These are phyloP conservation scores for Pythium plurisporium DNA, from an alignment of 352 stramenopile species.

Conservation along the genomic window DNA sequence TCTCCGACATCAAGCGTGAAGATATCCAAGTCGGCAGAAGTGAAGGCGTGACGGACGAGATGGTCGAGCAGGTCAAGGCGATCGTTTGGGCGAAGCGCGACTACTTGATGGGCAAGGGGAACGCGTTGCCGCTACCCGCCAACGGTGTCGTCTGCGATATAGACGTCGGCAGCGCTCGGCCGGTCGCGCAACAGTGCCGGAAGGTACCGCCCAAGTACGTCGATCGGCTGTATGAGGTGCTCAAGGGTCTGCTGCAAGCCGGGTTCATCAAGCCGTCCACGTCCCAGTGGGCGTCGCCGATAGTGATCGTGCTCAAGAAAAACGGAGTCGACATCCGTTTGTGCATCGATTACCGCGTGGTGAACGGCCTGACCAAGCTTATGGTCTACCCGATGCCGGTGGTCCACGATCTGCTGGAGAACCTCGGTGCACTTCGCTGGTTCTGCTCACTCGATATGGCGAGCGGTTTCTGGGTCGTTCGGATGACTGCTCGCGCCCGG, in stretches of 20 bases:
- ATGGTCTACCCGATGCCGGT: slow-evolving; percentile 29
- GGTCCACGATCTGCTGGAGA: slow-evolving; percentile 19
- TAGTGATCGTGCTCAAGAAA: slow-evolving; percentile 40
- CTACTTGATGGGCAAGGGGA: slow-evolving; percentile 27
- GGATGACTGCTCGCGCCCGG: slow-evolving; percentile 13
- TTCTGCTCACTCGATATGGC: slow-evolving; percentile 24
- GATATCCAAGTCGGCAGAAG: slow-evolving; percentile 18
- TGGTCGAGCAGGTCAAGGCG: slow-evolving; percentile 9
- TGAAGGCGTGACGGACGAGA: not conserved
- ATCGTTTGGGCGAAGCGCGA: slow-evolving; percentile 18
- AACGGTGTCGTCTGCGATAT: slow-evolving; percentile 30
- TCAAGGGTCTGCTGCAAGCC: slow-evolving; percentile 21
- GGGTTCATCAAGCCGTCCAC: slow-evolving; percentile 19
- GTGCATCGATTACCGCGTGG: slow-evolving; percentile 26
- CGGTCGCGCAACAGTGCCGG: slow-evolving; percentile 15
- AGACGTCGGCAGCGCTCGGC: slow-evolving; percentile 19
- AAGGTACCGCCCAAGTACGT: slow-evolving; percentile 18
- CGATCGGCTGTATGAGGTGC: slow-evolving; percentile 22
- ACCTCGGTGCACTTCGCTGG: slow-evolving; percentile 12
- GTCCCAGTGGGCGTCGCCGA: slow-evolving; percentile 30
- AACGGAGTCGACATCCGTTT: slow-evolving; percentile 32
- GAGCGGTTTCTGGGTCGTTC: slow-evolving; percentile 20
- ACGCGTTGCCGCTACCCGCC: slow-evolving; percentile 13
- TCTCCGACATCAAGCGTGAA: slow-evolving; percentile 14
- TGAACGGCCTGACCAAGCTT: slow-evolving; percentile 16